Base-by-base conservation (phyloP, 805 yeast species). In the Starmera amethionina region DNA sequence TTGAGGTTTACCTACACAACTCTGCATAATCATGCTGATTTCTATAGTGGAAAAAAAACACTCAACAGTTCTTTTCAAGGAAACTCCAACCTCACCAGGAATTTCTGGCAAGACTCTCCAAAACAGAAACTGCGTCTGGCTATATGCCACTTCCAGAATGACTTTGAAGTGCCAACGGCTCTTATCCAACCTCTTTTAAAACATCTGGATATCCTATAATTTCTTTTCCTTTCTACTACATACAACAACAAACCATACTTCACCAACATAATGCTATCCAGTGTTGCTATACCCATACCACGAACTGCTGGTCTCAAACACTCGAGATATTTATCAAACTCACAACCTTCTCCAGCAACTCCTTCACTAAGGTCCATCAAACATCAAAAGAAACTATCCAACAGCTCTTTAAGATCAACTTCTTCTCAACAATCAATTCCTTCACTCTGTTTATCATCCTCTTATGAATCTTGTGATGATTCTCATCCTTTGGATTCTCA, bases 301-400 rank as follows among this genome's bases (percentile, higher is more conserved):
- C 39, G 19, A 13, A 14, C 35, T 36, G 45, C 40, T 50, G 11
- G 36, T 36, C 27, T 54, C 55, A 25, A 32, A 11, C 41, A 15
- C 27, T 28, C 27, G 36, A 36, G 34, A 10, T 13, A 25, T 25
- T 32, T n/a, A 19, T 30, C 38, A 40, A 31, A 32, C 45, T 39
- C 27, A 14, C 28, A 7, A 28, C 36, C 14, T 31, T 36, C 14
- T 33, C 25, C 13, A 15, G 28, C 51, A n/a, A 49, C 53, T 12
- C 56, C 57, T 3, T 52, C 56, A 4, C 38, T 52, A 7, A 54
- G 48, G 22, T 49, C 51, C 4, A 48, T 51, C 7, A 34, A 52
- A 18, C 47, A 47, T 30, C 56, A 54, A 40, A 49, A 46, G 15
- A 42, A 44, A 25, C 25, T 40, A n/a, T 27, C 44, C 12, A 42